Evolutionary conservation across 2,329 filamentous ascomycete genomes (phyloP).

Genomic region (Diaporthe sp.): DNA sequence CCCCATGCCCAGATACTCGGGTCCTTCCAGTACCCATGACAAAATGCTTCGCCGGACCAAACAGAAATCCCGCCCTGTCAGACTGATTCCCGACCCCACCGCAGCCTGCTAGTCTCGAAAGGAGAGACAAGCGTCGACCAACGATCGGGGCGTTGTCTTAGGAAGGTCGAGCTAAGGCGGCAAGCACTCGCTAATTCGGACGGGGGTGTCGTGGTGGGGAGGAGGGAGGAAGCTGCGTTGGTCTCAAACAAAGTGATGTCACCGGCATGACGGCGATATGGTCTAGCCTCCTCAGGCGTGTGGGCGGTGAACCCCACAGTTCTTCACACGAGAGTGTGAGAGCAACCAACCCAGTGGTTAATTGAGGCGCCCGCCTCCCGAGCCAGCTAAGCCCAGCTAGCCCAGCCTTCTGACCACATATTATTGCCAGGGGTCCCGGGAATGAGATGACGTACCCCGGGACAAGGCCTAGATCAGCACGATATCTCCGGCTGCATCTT

Average conservation of each 20-base stretch:
- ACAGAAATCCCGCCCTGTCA: constrained; percentile 13
- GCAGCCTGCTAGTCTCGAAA: constrained; percentile 2
- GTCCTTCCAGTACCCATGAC: constrained; percentile 15
- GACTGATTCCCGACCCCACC: constrained; percentile 18
- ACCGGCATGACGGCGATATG: constrained; percentile 3
- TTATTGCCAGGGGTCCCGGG: constrained; percentile 12
- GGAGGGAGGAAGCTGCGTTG: background rate
- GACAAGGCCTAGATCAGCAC: background rate
- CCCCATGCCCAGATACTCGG: background rate
- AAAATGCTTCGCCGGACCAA: background rate
- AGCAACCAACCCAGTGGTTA: background rate
- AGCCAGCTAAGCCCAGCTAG: background rate
- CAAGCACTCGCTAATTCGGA: background rate
- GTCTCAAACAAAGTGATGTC: constrained; percentile 30
- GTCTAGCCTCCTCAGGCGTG: constrained; percentile 9
- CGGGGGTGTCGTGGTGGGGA: background rate
- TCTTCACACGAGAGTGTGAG: background rate
- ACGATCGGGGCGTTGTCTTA: background rate
- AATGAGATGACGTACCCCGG: constrained; percentile 27
- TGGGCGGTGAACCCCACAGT: constrained; percentile 31
- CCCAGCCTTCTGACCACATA: constrained; percentile 20
- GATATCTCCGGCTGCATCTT: background rate
- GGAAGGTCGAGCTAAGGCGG: background rate
- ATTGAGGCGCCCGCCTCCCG: background rate
- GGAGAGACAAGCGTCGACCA: constrained; percentile 19